Base-by-base conservation (phyloP, 2,329 filamentous ascomycete species). In the Simplicillium aogashimaense region DNA sequence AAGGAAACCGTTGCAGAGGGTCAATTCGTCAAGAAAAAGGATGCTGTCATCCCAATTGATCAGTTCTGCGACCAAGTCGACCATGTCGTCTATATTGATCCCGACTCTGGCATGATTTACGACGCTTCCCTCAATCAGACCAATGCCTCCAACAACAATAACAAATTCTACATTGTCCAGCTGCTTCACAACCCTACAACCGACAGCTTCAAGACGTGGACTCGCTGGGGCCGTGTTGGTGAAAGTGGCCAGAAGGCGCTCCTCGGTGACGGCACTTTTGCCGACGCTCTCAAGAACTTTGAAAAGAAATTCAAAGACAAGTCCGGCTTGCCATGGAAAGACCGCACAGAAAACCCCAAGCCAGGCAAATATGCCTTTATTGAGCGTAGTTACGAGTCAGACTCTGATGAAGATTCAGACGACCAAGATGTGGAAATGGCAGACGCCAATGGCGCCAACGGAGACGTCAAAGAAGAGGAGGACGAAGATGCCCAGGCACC, bases 81-180 rank as follows among this genome's bases (percentile, higher is more conserved):
- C 12, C 66, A 63, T 32, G 53, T 61, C 14, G 85, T 94, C 28
- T 79, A 83, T 52, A 74, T 90, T 41, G 81, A 81, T 44, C 60
- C 72, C 1, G 59, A 72, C 31, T 47, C 51, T 15, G 76, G 78
- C 15, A 61, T 82, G 41, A 86, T 90, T 36, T 90, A 76, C 56
- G 86, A 94, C 54, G 86, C 83, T 1, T 79, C 83, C 0, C 66
- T 94, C 35, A 92, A 89, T 49, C 83, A 89, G 55, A 83, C 86
- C 10, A 84, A 87, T 48, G 66, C 83, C 0, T 63, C 66, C 0
- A 60, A 70, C 36, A 92, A 90, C 54, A 83, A 84, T 59, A 90
- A 92, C 59, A 92, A 92, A 49, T 90, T 89, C 57, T 90, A 89
- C 53, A 75, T 77, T 20, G 57, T 88, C 20, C 84, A 90, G 65